Conservation (phyloP, 1,284 basidiomycete species). For the Rhodotorula sp. region DNA sequence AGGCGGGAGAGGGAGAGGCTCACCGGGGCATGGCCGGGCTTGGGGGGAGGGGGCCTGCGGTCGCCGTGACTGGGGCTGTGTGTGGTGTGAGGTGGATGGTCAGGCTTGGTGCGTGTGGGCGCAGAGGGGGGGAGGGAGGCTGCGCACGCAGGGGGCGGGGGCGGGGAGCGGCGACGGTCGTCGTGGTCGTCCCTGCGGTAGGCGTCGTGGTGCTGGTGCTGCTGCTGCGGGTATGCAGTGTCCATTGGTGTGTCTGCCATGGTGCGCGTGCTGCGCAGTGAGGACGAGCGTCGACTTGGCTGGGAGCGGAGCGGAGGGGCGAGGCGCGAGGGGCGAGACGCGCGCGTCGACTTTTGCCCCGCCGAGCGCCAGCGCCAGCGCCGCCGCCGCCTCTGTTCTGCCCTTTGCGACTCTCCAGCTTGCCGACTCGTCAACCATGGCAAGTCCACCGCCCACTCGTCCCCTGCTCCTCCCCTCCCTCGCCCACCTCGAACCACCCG, state of each 20-base stretch:
- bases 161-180: not conserved
- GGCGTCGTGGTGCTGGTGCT: not conserved
- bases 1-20: slow-evolving; percentile 50
- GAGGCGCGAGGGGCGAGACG: too few relatives aligned
- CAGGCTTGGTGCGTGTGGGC: not conserved
- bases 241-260: not conserved
- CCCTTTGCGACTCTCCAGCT: slow-evolving; percentile 6
- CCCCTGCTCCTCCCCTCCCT: not conserved
- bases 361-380: not conserved
- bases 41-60: slow-evolving; percentile 16
- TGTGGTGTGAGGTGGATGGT: too few relatives aligned
- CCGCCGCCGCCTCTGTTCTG: not conserved
- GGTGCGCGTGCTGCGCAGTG: not conserved
- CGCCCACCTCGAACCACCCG: not conserved
- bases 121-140: not conserved
- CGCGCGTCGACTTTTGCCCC: not conserved
- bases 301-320: not conserved
- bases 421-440: slow-evolving; percentile 16
- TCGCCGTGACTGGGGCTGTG: not conserved
- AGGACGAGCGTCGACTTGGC: too few relatives aligned
- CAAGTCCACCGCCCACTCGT: not conserved
- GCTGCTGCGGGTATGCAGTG: not conserved
- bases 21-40: slow-evolving; percentile 31
- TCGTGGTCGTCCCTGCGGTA: not conserved
- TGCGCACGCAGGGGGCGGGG: too few relatives aligned